Evolutionary conservation across 257 asterid genomes (phyloP), one percentile per base, ranked within the genome.

Genomic region (Gynochthodes officinalis): DNA sequence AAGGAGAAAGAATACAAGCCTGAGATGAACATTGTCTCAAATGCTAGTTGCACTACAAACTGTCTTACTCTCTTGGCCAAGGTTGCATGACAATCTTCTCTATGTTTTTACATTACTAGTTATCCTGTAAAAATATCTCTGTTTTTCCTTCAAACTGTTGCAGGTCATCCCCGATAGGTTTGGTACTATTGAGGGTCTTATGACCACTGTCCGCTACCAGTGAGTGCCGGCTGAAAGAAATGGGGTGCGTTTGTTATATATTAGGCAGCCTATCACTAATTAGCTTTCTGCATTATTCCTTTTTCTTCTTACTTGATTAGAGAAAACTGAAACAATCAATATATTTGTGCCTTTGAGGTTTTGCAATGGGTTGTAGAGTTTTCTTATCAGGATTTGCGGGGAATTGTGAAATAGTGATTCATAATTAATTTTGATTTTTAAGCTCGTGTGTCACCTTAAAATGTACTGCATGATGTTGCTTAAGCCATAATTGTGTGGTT

Each of bases 11-110:
- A 90, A 67, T 90, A 89, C 91, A 90, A 79, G 73, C 64, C 93
- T 6, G 87, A 87, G 8, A 74, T 82, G 15, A 18, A 84, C 84
- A 83, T 90, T 69, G 93, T 90, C 43, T 90, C 97, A 50, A 90
- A 90, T 54, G 93, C 97, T 42, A 90, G 97, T 82, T 88, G 96
- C 80, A 90, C 97, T 30, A 88, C 93, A 52, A 90, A 90, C 61
- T 90, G 95, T 71, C 95, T 88, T 68, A 93, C 95, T 57, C 90
- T 93, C 65, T 81, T 84, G 78, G 96, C 93, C 73, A 88, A 88
- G 96, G 95, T 87, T 10, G 43, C 40, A n/a, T 4, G 40, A 53
- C 46, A 4, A 49, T 10, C 61, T 59, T 67, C 10, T 2, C 46
- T 49, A n/a, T 21, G 44, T 27, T 10, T 21, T 5, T 3, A 11